Conservation (phyloP, 2,329 filamentous ascomycete species). For the Penicillium olsonii region DNA sequence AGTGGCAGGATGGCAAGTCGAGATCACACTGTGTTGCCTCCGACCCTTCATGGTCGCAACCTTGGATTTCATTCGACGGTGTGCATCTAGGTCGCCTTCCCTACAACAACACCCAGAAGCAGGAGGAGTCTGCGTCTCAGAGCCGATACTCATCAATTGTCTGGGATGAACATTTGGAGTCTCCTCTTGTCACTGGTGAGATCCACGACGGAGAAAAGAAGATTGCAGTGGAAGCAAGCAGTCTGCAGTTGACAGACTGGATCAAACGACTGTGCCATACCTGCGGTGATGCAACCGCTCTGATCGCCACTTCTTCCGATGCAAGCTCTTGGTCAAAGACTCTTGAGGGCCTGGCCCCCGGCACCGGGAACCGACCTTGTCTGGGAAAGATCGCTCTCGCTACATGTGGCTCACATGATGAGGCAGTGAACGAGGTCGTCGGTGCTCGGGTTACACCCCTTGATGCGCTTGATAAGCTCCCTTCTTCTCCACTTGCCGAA, state of each 20-base stretch:
- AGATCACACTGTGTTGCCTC: constrained; percentile 20
- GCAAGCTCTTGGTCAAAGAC: constrained; percentile 6
- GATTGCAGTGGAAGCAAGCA: constrained; percentile 1
- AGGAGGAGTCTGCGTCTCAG: constrained; percentile 1
- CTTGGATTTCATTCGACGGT: constrained; percentile 22
- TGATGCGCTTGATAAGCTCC: constrained; percentile 2
- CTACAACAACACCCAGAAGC: constrained; percentile 15
- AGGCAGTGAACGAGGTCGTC: background rate
- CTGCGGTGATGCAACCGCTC: constrained; percentile 11
- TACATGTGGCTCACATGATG: constrained; percentile 4
- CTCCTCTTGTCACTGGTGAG: constrained; percentile 7
- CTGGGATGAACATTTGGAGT: constrained; percentile 21
- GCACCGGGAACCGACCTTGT: constrained; percentile 11
- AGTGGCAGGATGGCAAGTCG: constrained; percentile 16
- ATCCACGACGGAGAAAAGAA: constrained; percentile 3
- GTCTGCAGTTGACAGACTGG: constrained; percentile 16
- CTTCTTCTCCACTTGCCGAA: constrained; percentile 9
- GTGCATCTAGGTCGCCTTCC: constrained; percentile 23
- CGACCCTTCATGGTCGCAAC: constrained; percentile 15
- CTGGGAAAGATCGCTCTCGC: constrained; percentile 12
- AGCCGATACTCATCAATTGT: constrained; percentile 17
- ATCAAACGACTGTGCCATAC: constrained; percentile 19
- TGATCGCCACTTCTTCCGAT: constrained; percentile 7
- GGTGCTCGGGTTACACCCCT: constrained; percentile 8
- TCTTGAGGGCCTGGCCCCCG: constrained; percentile 2